These are phyloP conservation scores for Helicostylum pulchrum DNA, from an alignment of 192 early-diverging fungal species.

Conservation along the genomic window DNA sequence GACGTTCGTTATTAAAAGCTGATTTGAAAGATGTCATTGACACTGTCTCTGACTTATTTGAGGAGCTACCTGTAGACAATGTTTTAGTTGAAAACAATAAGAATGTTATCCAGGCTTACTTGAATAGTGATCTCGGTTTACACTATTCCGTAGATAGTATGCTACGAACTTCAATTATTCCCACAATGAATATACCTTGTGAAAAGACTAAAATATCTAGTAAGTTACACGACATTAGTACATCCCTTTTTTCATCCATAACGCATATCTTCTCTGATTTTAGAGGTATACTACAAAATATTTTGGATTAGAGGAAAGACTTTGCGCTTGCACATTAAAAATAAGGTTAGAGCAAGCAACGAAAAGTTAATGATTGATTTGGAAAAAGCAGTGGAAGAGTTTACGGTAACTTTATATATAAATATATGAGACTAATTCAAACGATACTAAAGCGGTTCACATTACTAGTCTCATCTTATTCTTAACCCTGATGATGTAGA, in stretches of 20 bases:
- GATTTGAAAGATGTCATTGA: slow-evolving; percentile 64
- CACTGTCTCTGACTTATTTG: slow-evolving; percentile 47
- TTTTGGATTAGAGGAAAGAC: slow-evolving; percentile 59
- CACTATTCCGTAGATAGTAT: not conserved
- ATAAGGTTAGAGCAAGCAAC: slow-evolving; percentile 43
- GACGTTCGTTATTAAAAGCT: slow-evolving; percentile 41
- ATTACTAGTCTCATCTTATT: slow-evolving; percentile 44
- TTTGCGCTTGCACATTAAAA: slow-evolving; percentile 45
- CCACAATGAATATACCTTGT: not conserved
- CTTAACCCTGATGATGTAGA: slow-evolving; percentile 53
- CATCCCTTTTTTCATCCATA: not conserved
- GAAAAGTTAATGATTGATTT: slow-evolving; percentile 56
- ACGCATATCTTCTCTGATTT: not conserved
- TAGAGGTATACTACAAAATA: slow-evolving; percentile 52
- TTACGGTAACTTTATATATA: slow-evolving; percentile 33
- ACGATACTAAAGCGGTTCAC: not conserved
- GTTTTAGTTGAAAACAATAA: slow-evolving; percentile 26
- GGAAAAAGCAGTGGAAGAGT: slow-evolving; percentile 53
- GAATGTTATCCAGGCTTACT: not conserved
- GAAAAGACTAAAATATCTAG: slow-evolving; percentile 13
- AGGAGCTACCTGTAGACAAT: slow-evolving; percentile 49
- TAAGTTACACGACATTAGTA: not conserved
- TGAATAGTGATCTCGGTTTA: not conserved
- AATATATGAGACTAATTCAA: not conserved
- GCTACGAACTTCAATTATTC: not conserved